These are phyloP conservation scores for Cyberlindnera mississippiensis DNA, from an alignment of 805 yeast genomes.

Conservation along the genomic window DNA sequence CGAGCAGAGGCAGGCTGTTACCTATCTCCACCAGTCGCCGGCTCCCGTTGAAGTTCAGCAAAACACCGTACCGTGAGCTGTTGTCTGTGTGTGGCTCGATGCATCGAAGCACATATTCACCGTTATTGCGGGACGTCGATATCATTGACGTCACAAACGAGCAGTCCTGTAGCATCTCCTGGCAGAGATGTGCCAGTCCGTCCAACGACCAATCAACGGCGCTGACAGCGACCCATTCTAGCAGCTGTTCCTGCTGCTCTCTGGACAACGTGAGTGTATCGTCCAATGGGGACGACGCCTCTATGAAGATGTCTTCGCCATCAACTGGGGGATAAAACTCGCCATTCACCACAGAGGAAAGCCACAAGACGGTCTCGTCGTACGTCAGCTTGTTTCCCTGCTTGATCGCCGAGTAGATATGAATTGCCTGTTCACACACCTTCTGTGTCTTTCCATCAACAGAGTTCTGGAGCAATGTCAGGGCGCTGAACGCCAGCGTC, in stretches of 20 bases:
- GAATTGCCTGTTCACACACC: too few species aligned
- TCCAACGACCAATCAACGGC: constrained; percentile 18
- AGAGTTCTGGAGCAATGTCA: too few species aligned
- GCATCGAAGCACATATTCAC: constrained; percentile 2
- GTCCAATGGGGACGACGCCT: too few species aligned
- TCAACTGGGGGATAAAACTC: constrained; percentile 17
- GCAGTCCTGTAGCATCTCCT: constrained; percentile 59
- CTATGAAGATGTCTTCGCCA: too few species aligned
- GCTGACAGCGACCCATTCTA: constrained; percentile 7
- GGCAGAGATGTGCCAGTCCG: constrained; percentile 35
- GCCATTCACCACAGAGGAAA: constrained; percentile 16
- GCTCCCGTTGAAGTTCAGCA: constrained; percentile 50
- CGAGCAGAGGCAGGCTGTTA: constrained; percentile 40
- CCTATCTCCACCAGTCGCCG: constrained; percentile 44
- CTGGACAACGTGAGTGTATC: constrained; percentile 9
- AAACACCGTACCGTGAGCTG: constrained; percentile 35
- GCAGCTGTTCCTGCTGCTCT: constrained; percentile 9
- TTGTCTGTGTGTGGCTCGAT: constrained; percentile 18
- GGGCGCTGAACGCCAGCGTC: too few species aligned
- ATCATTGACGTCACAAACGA: constrained; percentile 70
- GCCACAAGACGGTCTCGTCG: constrained; percentile 16
- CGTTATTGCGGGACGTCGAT: constrained; percentile 37
- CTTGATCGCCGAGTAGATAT: constrained; percentile 3
- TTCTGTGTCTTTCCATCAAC: too few species aligned
- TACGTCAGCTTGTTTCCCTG: background rate